Evolutionary conservation across 306 rosid species (phyloP).

Genomic region (Calophaca sinica): DNA sequence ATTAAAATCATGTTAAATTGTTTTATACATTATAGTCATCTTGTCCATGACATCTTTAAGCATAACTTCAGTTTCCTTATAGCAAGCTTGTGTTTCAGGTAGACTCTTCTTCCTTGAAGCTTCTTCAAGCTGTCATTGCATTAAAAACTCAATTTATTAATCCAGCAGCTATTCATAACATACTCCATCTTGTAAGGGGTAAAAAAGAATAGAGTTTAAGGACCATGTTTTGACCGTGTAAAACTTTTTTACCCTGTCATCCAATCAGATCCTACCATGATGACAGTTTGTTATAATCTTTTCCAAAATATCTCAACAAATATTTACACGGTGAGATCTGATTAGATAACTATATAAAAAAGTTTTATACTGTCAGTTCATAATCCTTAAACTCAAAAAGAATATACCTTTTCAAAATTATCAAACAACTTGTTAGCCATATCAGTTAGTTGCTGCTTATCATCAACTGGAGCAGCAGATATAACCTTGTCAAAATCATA

Average conservation of each 20-base stretch:
- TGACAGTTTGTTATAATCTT: too few relatives aligned
- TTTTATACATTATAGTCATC: conserved; percentile 59
- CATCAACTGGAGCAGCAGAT: conserved; percentile 63
- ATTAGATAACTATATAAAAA: too few relatives aligned
- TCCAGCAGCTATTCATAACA: not conserved
- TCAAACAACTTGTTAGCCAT: conserved; percentile 85
- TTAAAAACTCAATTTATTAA: conserved; percentile 15
- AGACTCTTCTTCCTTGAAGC: conserved; percentile 66
- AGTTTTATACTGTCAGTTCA: too few relatives aligned
- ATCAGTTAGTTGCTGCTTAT: conserved; percentile 74
- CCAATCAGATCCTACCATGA: too few relatives aligned
- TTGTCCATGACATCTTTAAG: conserved; percentile 87
- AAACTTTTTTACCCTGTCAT: too few relatives aligned
- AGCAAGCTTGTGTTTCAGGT: conserved; percentile 50
- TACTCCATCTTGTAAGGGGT: not conserved
- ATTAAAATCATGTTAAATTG: conserved; percentile 44
- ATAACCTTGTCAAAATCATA: conserved; percentile 86
- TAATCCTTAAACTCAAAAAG: too few relatives aligned
- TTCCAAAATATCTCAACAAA: too few relatives aligned
- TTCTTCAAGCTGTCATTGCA: conserved; percentile 72
- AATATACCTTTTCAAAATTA: conserved; percentile 78
- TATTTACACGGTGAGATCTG: too few relatives aligned
- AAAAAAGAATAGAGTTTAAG: not conserved
- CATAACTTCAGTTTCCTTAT: conserved; percentile 70
- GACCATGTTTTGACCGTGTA: too few relatives aligned